A percentile compares a stretch with the other conserved stretches of the same genome.
Evolutionary conservation across 306 rosid genomes (phyloP).

Genomic region (Trifolium fragiferum): DNA sequence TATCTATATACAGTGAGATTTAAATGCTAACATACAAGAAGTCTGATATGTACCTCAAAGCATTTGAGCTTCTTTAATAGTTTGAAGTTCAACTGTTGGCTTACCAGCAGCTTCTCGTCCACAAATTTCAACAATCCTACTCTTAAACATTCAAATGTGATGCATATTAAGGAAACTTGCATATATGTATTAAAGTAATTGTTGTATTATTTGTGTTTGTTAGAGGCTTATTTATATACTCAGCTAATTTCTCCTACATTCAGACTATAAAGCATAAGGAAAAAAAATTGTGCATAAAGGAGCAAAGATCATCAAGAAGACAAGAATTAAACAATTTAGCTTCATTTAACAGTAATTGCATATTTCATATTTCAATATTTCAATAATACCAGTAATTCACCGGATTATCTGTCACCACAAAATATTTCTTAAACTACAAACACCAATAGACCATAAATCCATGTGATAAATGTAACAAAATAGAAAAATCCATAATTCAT

Average conservation of each 20-base stretch:
- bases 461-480: background rate
- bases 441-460: background rate
- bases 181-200: background rate
- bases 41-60: conserved; percentile 65
- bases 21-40: conserved; percentile 7
- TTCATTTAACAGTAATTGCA: background rate
- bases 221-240: background rate
- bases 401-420: background rate
- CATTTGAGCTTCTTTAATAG: conserved; percentile 87
- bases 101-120: conserved; percentile 91
- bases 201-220: background rate
- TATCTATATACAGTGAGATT: conserved; percentile 22
- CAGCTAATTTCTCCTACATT: background rate
- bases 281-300: too few species aligned
- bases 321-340: background rate
- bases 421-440: background rate
- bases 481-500: background rate
- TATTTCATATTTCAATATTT: conserved; percentile 15
- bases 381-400: background rate
- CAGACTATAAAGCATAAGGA: background rate
- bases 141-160: conserved; percentile 50
- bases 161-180: conserved; percentile 16
- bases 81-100: conserved; percentile 87
- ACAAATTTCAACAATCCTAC: conserved; percentile 86
- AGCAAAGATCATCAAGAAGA: background rate